Percentiles rank a stretch among this genome's conserved stretches.
Conservation (phyloP, 208 protist genomes). For the Acanthamoeba castellanii region DNA sequence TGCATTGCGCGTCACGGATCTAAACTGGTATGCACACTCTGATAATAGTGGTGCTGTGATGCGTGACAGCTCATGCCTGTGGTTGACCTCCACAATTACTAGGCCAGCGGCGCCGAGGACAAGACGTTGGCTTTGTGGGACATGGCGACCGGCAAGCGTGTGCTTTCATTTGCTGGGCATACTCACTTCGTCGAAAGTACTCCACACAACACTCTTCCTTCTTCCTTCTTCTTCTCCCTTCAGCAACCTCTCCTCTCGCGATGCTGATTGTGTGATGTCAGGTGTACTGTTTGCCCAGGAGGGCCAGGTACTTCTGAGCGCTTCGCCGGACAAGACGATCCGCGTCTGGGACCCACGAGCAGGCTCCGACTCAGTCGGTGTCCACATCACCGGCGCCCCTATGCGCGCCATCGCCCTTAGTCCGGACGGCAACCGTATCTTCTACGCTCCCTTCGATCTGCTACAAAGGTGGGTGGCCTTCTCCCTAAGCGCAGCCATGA, state of each 20-base stretch:
- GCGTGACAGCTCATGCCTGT: background rate
- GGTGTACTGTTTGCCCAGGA: background rate
- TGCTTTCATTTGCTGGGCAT: background rate
- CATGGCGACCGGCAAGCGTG: background rate
- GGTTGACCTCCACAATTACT: background rate
- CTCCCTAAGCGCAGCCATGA: no score
- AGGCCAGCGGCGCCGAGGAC: background rate
- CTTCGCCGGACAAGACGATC: background rate
- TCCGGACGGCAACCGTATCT: background rate
- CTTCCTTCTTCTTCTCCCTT: no score
- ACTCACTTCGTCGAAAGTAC: background rate
- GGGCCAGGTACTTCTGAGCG: background rate
- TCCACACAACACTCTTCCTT: background rate
- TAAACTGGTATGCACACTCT: background rate
- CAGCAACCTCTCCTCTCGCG: no score
- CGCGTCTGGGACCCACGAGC: background rate
- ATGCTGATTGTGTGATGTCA: background rate
- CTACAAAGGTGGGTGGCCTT: background rate
- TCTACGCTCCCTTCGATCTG: background rate
- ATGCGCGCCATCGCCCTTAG: background rate
- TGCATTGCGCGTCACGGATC: background rate
- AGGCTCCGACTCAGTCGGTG: background rate
- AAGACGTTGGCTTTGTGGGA: background rate
- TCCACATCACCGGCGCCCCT: background rate
- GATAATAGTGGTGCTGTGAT: background rate